Base-by-base conservation (phyloP, 305 asterid genomes). In the Fraxinus albicans region DNA sequence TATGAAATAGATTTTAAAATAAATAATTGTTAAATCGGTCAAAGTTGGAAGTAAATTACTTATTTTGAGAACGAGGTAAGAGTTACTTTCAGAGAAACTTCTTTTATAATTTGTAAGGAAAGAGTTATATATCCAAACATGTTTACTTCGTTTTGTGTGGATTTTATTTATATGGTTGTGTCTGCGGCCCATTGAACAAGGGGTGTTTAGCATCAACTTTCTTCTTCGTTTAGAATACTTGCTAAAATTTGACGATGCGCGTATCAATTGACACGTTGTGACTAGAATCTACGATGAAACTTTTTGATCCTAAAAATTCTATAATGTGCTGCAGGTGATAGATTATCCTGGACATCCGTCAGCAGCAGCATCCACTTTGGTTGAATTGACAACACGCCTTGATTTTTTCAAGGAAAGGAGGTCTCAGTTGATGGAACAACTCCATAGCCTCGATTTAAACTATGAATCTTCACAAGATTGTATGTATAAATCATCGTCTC, bases 371-470 rank as follows among this genome's bases (percentile, higher is more conserved):
- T 91, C 98, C 17, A 92, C 97, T 73, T 78, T 96, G 92, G 92
- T 96, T 63, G 98, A 96, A 86, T 60, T 96, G 87, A 96, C 98
- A 3, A 89, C 99, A 5, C 99, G 98, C 38, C 94, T 96, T 17
- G 99, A 93, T 86, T 96, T 94, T 90, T 96, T 96, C 90, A 96
- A 94, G 92, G 99, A 96, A 81, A 83, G 99, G 84, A 91, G 99
- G 84, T 94, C 99, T 35, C 98, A 96, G 89, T 87, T 96, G 88
- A 96, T 96, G 98, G 99, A 94, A 81, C 99, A 96, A 77, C 98
- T 96, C 81, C 98, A 96, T 85, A 94, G 78, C 88, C 89, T 96
- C 35, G 99, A 96, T 86, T 78, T 93, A 77, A 93, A 92, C 91
- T 88, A 92, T 78, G 97, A 88, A 79, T 60, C 92, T 21, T 88